phyloP scores from a whole-genome alignment of 768 basidiomycete species.

The Leccinellum rugosiceps region DNA sequence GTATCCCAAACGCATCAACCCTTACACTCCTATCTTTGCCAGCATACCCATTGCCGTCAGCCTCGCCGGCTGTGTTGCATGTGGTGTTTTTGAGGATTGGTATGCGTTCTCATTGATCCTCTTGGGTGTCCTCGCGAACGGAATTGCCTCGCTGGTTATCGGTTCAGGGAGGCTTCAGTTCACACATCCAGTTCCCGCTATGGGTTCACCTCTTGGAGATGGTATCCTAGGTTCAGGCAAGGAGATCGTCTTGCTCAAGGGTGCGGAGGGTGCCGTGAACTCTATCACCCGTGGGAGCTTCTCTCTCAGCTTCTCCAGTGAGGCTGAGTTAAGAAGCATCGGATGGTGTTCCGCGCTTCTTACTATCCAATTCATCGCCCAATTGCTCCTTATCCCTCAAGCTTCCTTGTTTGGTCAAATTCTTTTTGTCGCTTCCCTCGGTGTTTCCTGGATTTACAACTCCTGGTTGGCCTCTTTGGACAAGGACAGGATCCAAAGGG shows the following conservation, averaged over 20 bases:
- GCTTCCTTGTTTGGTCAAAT: background rate
- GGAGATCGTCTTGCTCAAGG: constrained; percentile 30
- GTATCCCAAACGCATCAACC: constrained; percentile 18
- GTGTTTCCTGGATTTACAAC: background rate
- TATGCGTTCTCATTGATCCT: constrained; percentile 34
- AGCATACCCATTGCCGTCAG: constrained; percentile 31
- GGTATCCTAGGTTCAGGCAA: constrained; percentile 24
- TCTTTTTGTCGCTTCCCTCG: background rate
- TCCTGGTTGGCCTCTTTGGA: constrained; percentile 30
- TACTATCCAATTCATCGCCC: background rate
- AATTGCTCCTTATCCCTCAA: background rate
- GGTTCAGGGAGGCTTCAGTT: constrained; percentile 31
- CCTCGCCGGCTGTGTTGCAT: constrained; percentile 25
- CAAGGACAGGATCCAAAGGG: constrained; percentile 15
- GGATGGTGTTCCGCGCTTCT: background rate
- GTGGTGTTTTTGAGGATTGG: constrained; percentile 33
- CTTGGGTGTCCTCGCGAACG: constrained; percentile 31
- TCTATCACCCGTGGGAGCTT: constrained; percentile 33
- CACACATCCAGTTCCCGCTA: constrained; percentile 24
- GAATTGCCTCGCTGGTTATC: constrained; percentile 32
- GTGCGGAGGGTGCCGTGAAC: constrained; percentile 31
- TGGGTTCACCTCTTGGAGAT: constrained; percentile 28
- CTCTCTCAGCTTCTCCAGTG: constrained; percentile 19
- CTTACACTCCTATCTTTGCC: constrained; percentile 25
- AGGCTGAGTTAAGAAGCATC: background rate